Evolutionary conservation across 805 yeast species (phyloP), one percentile per base, ranked within the genome.

Genomic region (Wickerhamomyces chaumierensis): DNA sequence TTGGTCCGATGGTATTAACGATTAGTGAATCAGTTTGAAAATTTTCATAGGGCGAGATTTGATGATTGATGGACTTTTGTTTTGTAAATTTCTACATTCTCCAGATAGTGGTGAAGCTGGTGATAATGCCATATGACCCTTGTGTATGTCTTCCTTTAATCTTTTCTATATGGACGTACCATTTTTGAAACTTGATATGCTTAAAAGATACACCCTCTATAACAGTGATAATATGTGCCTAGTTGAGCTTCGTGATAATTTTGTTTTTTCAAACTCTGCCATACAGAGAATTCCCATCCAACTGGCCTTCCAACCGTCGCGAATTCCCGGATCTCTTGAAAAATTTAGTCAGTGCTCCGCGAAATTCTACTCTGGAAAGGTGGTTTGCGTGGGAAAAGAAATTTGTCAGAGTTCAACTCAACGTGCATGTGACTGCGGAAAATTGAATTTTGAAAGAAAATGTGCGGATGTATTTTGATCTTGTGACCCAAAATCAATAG

Each of bases 191-290:
- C 33, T 31, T 31, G 33, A 31, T 31, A 31, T 31, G 18, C 33
- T 31, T 31, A 17, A 31, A 31, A 16, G 17, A 31, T 31, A 31
- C 18, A 31, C 33, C 17, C 12, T 31, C 33, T 17, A 15, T 31
- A 31, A 5, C 15, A 31, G 14, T 25, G 29, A 11, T 25, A 25
- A 4, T 8, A 6, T 31, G 33, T 31, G 18, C 18, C 18, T 16
- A 15, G 18, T 12, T 12, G 18, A 13, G 9, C 33, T 31, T 21
- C 13, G 5, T 16, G 17, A 31, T 31, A 31, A 15, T 31, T 31
- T 31, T 31, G 33, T 31, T 31, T 31, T 31, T 31, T 31, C 33
- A 31, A 15, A 31, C 33, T 31, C 33, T 31, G 29, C 29, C 29
- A 25, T 13, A 25, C 29, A 25, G 14, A 13, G 29, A 7, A 25